Conservation (phyloP, 1,284 basidiomycete species). For the Takashimella tepidaria region DNA sequence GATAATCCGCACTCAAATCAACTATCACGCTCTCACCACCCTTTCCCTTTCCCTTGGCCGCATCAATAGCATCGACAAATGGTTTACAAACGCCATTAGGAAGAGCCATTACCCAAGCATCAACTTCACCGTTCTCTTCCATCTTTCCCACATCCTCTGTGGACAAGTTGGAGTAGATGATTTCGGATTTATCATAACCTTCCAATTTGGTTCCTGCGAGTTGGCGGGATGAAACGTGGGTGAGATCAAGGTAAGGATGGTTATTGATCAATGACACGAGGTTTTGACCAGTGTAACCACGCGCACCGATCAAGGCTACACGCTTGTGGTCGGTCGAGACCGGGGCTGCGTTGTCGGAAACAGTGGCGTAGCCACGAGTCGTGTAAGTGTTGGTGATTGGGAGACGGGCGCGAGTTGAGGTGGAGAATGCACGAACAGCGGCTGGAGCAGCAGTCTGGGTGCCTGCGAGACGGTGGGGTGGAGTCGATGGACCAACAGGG, state of each 20-base stretch:
- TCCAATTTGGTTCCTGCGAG: slow-evolving; percentile 76
- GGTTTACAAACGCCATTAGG: slow-evolving; percentile 97
- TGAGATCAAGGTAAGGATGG: slow-evolving; percentile 82
- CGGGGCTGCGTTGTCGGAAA: too few relatives aligned
- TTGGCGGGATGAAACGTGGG: slow-evolving; percentile 94
- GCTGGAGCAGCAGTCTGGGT: slow-evolving; percentile 40
- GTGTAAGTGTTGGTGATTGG: slow-evolving; percentile 52
- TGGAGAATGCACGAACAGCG: slow-evolving; percentile 64
- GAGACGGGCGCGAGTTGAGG: slow-evolving; percentile 54
- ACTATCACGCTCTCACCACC: slow-evolving; percentile 66
- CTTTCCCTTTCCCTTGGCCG: slow-evolving; percentile 53
- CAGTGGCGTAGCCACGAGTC: slow-evolving; percentile 49
- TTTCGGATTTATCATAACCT: slow-evolving; percentile 71
- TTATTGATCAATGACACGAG: slow-evolving; percentile 75
- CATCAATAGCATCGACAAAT: slow-evolving; percentile 92
- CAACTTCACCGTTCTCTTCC: slow-evolving; percentile 81
- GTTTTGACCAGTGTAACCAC: slow-evolving; percentile 89
- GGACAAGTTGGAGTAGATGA: slow-evolving; percentile 77
- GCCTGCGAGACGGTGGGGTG: slow-evolving; percentile 54
- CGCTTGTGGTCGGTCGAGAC: slow-evolving; percentile 66
- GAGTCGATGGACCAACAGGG: slow-evolving; percentile 78
- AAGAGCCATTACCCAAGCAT: slow-evolving; percentile 96
- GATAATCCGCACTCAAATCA: slow-evolving; percentile 90
- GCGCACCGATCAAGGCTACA: slow-evolving; percentile 90
- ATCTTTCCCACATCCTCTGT: slow-evolving; percentile 71